Evolutionary conservation across 371 early-diverging fungal species (phyloP).

Genomic region (Mucor plumbeus): DNA sequence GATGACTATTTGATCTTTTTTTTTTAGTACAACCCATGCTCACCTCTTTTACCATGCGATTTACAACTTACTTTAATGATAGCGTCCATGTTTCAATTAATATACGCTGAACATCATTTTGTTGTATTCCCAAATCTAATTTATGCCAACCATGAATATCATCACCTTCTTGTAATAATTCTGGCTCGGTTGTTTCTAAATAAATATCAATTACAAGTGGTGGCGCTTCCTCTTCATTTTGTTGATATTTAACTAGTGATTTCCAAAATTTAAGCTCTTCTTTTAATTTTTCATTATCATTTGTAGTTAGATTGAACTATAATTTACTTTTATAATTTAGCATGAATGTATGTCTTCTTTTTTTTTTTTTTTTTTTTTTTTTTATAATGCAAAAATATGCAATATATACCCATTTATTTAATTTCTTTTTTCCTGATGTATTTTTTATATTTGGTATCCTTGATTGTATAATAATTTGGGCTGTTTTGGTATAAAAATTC

Average conservation of each 20-base stretch:
- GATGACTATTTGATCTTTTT: conserved; percentile 10
- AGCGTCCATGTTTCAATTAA: conserved; percentile 82
- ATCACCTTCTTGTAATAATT: conserved; percentile 20
- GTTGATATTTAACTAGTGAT: conserved; percentile 41
- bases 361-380: not conserved
- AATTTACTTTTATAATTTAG: not conserved
- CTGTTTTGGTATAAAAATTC: conserved; percentile 66
- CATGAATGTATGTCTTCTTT: not conserved
- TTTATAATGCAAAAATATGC: not conserved
- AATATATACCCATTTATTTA: conserved; percentile 26
- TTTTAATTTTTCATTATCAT: conserved; percentile 69
- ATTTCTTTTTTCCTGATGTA: conserved; percentile 19
- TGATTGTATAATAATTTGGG: conserved; percentile 63
- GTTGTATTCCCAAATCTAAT: conserved; percentile 1
- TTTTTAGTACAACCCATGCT: not conserved
- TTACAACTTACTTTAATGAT: conserved; percentile 61
- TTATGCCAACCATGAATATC: conserved; percentile 11
- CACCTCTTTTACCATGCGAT: not conserved
- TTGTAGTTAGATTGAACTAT: conserved; percentile 80
- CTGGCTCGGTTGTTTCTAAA: conserved; percentile 24
- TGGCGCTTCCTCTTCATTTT: conserved; percentile 54
- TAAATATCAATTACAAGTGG: conserved; percentile 20
- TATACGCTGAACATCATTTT: conserved; percentile 42
- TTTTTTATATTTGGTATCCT: conserved; percentile 18
- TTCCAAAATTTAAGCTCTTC: conserved; percentile 80